Percentiles rank a stretch among this genome's conserved stretches.
These are phyloP conservation scores for Cyclanthera cordifolia DNA, from an alignment of 306 rosid genomes.

Conservation along the genomic window DNA sequence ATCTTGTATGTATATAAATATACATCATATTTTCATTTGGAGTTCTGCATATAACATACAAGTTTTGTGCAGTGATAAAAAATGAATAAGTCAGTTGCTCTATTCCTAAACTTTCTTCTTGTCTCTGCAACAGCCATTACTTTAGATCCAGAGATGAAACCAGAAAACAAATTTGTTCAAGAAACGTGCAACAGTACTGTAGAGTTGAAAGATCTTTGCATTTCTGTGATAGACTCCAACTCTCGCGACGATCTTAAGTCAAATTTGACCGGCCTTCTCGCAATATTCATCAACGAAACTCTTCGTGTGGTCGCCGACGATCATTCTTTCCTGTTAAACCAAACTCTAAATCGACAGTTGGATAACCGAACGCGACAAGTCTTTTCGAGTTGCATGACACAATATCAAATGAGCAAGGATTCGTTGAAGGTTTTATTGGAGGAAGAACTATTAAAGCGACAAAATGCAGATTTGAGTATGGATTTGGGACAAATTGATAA, in stretches of 20 bases:
- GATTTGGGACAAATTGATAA: not conserved
- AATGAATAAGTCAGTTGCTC: too few relatives aligned
- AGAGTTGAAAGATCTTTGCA: not conserved
- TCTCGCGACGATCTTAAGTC: not conserved
- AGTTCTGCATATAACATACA: too few relatives aligned
- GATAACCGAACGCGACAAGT: not conserved
- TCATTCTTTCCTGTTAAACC: not conserved
- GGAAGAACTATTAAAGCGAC: not conserved
- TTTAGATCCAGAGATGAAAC: not conserved
- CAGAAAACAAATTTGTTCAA: not conserved
- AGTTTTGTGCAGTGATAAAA: too few relatives aligned
- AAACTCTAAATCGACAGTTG: not conserved
- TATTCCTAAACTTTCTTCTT: too few relatives aligned
- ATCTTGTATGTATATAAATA: too few relatives aligned
- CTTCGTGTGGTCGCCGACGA: not conserved
- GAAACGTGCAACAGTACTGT: not conserved
- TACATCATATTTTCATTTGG: too few relatives aligned
- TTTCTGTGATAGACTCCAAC: not conserved
- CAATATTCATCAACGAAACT: not conserved
- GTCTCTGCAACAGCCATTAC: not conserved
- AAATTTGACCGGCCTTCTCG: not conserved
- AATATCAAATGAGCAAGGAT: not conserved
- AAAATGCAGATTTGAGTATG: not conserved
- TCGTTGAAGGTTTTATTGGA: not conserved
- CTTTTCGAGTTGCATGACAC: not conserved